Base-by-base conservation (phyloP, 257 asterid genomes). In the Solanum bulbocastanum region DNA sequence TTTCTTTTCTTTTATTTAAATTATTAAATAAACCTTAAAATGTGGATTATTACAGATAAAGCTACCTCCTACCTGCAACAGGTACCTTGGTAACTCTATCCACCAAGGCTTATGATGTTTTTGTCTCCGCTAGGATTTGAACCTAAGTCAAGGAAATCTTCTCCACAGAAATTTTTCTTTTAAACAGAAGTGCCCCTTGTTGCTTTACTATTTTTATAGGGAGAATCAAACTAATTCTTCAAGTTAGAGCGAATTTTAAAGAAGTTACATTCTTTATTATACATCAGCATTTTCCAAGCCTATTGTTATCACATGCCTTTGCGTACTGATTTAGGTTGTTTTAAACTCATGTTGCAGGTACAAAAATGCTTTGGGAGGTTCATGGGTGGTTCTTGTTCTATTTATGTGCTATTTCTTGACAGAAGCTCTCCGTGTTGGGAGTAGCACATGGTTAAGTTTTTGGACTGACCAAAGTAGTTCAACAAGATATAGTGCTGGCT, bases 371-470 rank as follows among this genome's bases (percentile, higher is more conserved):
- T 79, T 95, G 89, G 99, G 99, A 84, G 99, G 99, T 86, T 83
- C 93, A 39, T 96, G 98, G 98, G 99, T 95, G 6, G 98, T 96
- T 90, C 75, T 91, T 92, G 89, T 95, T 86, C 91, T 96, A 88
- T 91, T 93, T 82, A 5, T 84, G 84, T 94, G 98, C 94, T 96
- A 96, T 89, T 75, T 94, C 90, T 88, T 90, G 81, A 83, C 94
- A n/a, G 98, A 96, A 89, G 86, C 83, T 84, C 92, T 96, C 42
- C 95, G 99, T 90, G 92, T 96, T 91, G 92, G 94, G 87, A 92
- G 99, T 93, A 96, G 99, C 91, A 96, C 95, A 60, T 96, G 99
- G 99, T 96, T 96, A 73, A 96, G 98, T 91, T 90, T 90, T 90
- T 96, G 99, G 99, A 96, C 99, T 20, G 94, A 90, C 86, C 90